A percentile compares a stretch with the other conserved stretches of the same genome.
phyloP scores from a whole-genome alignment of 192 early-diverging fungal genomes.

The Umbelopsis ramanniana region DNA sequence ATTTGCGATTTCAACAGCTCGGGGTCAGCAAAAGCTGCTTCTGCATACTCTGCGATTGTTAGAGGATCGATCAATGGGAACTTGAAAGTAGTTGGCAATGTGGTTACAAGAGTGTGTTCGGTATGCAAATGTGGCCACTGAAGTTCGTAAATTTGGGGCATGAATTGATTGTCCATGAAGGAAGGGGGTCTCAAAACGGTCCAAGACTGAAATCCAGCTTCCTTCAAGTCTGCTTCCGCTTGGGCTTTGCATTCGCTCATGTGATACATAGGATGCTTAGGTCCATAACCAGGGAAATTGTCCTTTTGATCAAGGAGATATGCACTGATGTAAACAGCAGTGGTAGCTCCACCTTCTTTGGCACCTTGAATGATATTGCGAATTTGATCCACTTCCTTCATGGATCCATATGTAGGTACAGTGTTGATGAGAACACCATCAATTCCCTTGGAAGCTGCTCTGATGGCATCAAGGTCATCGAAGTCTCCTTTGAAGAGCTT shows the following conservation, averaged over 20 bases:
- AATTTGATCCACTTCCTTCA: not conserved
- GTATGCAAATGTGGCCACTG: not conserved
- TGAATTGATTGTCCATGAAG: not conserved
- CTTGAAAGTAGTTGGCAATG: not conserved
- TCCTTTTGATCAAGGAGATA: not conserved
- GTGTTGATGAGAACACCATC: slow-evolving; percentile 32
- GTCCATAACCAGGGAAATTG: not conserved
- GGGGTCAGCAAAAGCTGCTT: not conserved
- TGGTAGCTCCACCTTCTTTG: not conserved
- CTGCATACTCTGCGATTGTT: not conserved
- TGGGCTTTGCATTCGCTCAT: not conserved
- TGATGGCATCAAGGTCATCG: not conserved
- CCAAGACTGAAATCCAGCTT: not conserved
- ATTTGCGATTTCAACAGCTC: not conserved
- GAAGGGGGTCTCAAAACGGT: not conserved
- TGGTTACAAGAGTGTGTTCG: not conserved
- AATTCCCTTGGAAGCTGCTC: not conserved
- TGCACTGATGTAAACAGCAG: not conserved
- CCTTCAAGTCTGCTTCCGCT: not conserved
- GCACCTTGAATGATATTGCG: not conserved
- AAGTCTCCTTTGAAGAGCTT: not conserved
- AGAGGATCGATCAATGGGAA: not conserved
- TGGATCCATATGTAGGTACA: slow-evolving; percentile 16
- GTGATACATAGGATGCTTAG: not conserved
- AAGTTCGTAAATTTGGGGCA: not conserved